Conservation (phyloP, 148 eudicot species). For the Linanthus parryae region DNA sequence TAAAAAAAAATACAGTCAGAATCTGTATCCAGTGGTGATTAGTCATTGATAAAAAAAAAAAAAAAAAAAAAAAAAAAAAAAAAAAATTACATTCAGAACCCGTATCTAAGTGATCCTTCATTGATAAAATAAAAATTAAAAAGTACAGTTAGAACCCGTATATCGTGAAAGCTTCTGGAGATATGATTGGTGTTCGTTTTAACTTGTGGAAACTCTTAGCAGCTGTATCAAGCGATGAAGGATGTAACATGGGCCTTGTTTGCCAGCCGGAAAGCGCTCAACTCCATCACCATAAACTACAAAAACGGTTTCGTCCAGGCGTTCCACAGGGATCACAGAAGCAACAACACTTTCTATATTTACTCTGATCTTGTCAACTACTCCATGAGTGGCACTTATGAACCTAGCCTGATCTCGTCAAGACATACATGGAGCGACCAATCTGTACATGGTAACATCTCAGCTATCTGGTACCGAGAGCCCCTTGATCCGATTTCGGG, state of each 20-base stretch:
- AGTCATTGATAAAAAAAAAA: no score
- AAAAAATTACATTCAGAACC: no score
- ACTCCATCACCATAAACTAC: slow-evolving; percentile 70
- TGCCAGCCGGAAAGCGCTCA: slow-evolving; percentile 78
- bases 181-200: no score
- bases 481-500: slow-evolving; percentile 78
- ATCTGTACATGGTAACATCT: slow-evolving; percentile 50
- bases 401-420: slow-evolving; percentile 37
- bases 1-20: no score
- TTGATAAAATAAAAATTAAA: no score
- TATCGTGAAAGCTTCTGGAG: no score
- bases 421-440: slow-evolving; percentile 78
- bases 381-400: slow-evolving; percentile 48
- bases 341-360: slow-evolving; percentile 75
- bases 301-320: slow-evolving; percentile 94
- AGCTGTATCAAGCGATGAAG: slow-evolving; percentile 89
- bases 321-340: slow-evolving; percentile 84
- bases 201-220: slow-evolving; percentile 22
- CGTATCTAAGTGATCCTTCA: no score
- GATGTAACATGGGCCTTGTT: slow-evolving; percentile 89
- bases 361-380: slow-evolving; percentile 79
- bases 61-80: no score
- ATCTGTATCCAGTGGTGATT: no score
- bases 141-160: no score
- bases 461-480: slow-evolving; percentile 88